A percentile compares a stretch with the other conserved stretches of the same genome.
These are phyloP conservation scores for Sclerotinia nivalis DNA, from an alignment of 2,329 filamentous ascomycete species.

Conservation along the genomic window DNA sequence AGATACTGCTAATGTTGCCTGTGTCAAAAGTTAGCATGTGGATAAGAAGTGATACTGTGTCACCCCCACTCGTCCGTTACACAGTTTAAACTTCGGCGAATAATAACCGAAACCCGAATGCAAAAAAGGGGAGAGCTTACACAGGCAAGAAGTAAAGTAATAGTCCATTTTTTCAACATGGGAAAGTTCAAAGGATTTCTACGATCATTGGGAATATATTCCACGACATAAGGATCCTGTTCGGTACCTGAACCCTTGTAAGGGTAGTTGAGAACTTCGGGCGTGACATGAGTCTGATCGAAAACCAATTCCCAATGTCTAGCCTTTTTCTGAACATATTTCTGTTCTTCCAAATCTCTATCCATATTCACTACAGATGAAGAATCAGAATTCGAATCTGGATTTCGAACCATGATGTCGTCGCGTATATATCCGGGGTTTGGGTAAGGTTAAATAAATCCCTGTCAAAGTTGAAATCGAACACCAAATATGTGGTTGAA, in stretches of 20 bases:
- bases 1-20: constrained; percentile 48
- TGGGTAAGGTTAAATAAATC: neutral
- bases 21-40: constrained; percentile 47
- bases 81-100: neutral
- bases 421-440: constrained; percentile 4
- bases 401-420: constrained; percentile 14
- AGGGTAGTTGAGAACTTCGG: constrained; percentile 47
- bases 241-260: constrained; percentile 46
- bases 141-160: constrained; percentile 44
- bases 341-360: constrained; percentile 32
- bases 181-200: constrained; percentile 46
- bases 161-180: constrained; percentile 44
- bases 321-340: constrained; percentile 26
- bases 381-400: constrained; percentile 25
- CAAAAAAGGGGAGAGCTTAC: constrained; percentile 42
- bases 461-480: neutral
- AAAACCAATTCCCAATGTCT: constrained; percentile 46
- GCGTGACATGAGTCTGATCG: constrained; percentile 49
- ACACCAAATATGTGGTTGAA: constrained; percentile 5
- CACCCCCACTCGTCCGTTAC: neutral
- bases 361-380: constrained; percentile 23
- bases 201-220: constrained; percentile 47
- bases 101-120: constrained; percentile 5
- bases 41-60: constrained; percentile 42
- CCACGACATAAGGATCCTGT: constrained; percentile 46